These are phyloP conservation scores for Phycomyces blakesleeanus DNA, from an alignment of 192 early-diverging fungal species.

Conservation along the genomic window DNA sequence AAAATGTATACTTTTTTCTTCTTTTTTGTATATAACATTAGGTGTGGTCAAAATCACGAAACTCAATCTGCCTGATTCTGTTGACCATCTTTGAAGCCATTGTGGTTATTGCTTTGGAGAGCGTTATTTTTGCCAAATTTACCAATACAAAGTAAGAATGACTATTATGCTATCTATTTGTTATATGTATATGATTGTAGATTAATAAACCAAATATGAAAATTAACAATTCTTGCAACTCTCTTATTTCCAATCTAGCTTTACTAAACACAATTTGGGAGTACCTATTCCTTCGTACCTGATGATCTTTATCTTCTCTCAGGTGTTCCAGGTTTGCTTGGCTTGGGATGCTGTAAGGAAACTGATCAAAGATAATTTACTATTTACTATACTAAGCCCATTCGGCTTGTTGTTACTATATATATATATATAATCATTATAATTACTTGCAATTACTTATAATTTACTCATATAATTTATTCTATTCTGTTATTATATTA, in stretches of 20 bases:
- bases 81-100: constrained; percentile 47
- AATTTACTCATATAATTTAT: neutral
- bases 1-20: neutral
- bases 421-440: neutral
- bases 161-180: neutral
- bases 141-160: constrained; percentile 31
- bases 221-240: constrained; percentile 2
- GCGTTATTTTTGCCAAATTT: constrained; percentile 47
- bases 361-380: too few relatives aligned
- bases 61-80: constrained; percentile 30
- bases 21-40: neutral
- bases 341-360: constrained; percentile 65
- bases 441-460: too few relatives aligned
- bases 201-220: constrained; percentile 5
- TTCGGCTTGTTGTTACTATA: too few relatives aligned
- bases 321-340: constrained; percentile 63
- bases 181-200: too few relatives aligned
- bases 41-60: constrained; percentile 28
- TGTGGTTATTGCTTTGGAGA: constrained; percentile 51
- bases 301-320: constrained; percentile 69
- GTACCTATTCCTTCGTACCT: constrained; percentile 61
- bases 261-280: neutral
- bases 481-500: neutral
- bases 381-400: too few relatives aligned
- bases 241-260: neutral